Evolutionary conservation across 208 protist genomes (phyloP), one percentile per base, ranked within the genome.

Genomic region (Balamuthia mandrillaris): DNA sequence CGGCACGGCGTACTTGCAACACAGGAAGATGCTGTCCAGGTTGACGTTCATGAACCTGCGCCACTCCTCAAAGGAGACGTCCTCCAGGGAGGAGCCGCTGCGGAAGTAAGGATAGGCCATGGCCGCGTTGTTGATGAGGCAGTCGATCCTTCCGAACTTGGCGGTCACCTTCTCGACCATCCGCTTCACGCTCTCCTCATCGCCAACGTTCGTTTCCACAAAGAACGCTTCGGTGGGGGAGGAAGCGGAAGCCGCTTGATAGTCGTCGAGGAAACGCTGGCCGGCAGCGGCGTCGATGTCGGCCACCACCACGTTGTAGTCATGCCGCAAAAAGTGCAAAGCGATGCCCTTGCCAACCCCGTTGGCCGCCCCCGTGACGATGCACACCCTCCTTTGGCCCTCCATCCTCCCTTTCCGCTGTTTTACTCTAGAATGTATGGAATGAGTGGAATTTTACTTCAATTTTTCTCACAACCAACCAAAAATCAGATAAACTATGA

Each of bases 71-170:
- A 81, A 44, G 0, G 72, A 44, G 72, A 47, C 47, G 21, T 58
- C 47, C 6, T 81, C 51, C n/a, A 56, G 61, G 49, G 61, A 63
- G 9, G 45, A 56, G n/a, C 72, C 72, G n/a, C n/a, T n/a, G n/a
- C n/a, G n/a, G n/a, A n/a, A n/a, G n/a, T n/a, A n/a, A 33, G 61
- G 61, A 44, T 51, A 81, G 49, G 49, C 61, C 72, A 81, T 51
- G 0, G 49, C 72, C 9, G 72, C 72, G 52, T 81, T 81, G 24
- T 81, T 81, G 18, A 81, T 81, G 29, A 81, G 21, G 33, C 54
- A 44, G 35, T 81, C 72, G 49, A 81, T 51, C 6, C 72, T 51
- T 39, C 72, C 72, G 21, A 81, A 81, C 21, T 31, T 81, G 5
- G 7, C 44, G 16, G 61, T 4, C 1, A 51, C 44, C 3, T 44